Base-by-base conservation (phyloP, 495 filamentous ascomycete genomes). In the Oidiodendron maius region DNA sequence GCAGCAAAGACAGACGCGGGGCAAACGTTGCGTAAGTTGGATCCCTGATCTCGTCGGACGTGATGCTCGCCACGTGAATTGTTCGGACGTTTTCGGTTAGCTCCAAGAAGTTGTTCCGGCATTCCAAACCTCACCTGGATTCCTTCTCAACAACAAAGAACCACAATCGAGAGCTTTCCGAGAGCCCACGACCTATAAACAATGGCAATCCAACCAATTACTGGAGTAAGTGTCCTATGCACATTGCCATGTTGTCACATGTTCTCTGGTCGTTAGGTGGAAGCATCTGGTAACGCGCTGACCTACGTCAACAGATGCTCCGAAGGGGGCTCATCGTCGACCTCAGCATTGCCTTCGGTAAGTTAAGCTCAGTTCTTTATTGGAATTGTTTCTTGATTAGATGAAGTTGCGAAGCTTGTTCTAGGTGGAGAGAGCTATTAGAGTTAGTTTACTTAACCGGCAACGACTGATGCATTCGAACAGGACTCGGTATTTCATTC, bases 291-390 rank as follows among this genome's bases (percentile, higher is more conserved):
- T 53, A 55, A 59, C 55, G 61, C 49, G 45, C 44, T 55, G 61
- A 60, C 63, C 59, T 43, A 59, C 63, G 51, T 51, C 59, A 41
- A 44, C 63, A 84, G 84, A 88, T 84, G 77, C 80, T 90, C 70
- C 80, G 82, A 60, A 71, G 80, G 59, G 71, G 71, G 65, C 71
- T 89, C 40, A 84, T 91, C 61, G 73, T 90, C 54, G 87, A 91
- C 68, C 73, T 91, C 65, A 83, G 82, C 59, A 80, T 85, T 58
- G 79, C 84, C 54, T 71, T 84, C 57, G 87, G 87, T 84, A 68
- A 71, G 82, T 77, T 16, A 40, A 21, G 13, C n/a, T n/a, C n/a
- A n/a, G n/a, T n/a, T n/a, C n/a, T n/a, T n/a, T 34, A 41, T 23
- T 46, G 9, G 11, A 25, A 6, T 25, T 12, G 38, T 30, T 21